Evolutionary conservation across 108 stramenopile species (phyloP).

Genomic region (Pseudonitzschia delicatissima): DNA sequence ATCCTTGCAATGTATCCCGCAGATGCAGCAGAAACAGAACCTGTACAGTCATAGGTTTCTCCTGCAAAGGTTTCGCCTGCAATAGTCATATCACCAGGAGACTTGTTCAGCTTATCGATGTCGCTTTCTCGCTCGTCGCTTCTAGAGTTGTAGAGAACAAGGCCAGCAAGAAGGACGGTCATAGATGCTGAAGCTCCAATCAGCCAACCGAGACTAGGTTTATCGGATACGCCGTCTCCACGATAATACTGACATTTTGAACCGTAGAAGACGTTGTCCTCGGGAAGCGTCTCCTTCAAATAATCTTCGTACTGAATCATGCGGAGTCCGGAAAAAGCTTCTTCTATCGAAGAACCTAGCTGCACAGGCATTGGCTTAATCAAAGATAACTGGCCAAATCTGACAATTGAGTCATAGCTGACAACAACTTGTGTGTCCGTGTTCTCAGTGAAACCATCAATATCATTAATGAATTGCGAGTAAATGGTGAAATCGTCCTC

Average conservation of each 20-base stretch:
- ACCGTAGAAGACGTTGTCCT: constrained; percentile 17
- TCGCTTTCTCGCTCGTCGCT: background rate
- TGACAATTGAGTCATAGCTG: constrained; percentile 22
- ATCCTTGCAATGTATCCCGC: constrained; percentile 12
- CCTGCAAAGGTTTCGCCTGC: constrained; percentile 34
- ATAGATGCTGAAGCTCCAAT: constrained; percentile 30
- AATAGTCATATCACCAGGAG: constrained; percentile 27
- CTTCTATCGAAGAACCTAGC: constrained; percentile 14
- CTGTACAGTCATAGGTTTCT: constrained; percentile 31
- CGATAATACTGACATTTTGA: constrained; percentile 11
- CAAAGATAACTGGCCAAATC: constrained; percentile 13
- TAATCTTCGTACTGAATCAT: constrained; percentile 19
- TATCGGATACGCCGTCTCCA: background rate
- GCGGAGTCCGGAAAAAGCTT: constrained; percentile 25
- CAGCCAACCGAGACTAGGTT: constrained; percentile 1
- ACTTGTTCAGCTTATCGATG: constrained; percentile 18
- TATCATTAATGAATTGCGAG: constrained; percentile 18
- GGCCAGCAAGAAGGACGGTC: constrained; percentile 27
- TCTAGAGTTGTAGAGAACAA: constrained; percentile 20
- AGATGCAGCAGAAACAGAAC: constrained; percentile 23
- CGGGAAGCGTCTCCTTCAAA: constrained; percentile 4
- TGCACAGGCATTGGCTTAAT: constrained; percentile 20
- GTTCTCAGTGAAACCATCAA: constrained; percentile 4
- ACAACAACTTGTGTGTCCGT: constrained; percentile 11
- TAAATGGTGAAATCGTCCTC: constrained; percentile 19